A percentile compares a stretch with the other conserved stretches of the same genome.
Evolutionary conservation across 768 basidiomycete genomes (phyloP).

Genomic region (Rossbeevera mucosa): DNA sequence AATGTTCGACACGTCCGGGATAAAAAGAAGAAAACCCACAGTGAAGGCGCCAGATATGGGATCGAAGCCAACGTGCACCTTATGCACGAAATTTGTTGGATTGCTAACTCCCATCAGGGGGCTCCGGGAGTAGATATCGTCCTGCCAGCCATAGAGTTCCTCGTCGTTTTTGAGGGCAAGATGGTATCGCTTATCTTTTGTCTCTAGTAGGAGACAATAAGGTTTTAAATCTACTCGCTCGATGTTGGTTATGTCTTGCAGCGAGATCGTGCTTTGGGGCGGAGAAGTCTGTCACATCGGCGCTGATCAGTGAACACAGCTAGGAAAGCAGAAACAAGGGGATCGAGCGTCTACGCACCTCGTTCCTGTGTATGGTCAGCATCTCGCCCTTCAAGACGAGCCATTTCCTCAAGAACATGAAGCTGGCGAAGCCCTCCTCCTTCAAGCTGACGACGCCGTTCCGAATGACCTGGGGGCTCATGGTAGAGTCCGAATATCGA

Average conservation of each 20-base stretch:
- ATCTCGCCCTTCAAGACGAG: conserved; percentile 77
- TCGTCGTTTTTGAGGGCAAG: conserved; percentile 88
- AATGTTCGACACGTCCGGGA: background rate
- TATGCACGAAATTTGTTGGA: conserved; percentile 97
- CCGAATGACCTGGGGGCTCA: conserved; percentile 50
- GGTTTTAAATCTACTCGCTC: conserved; percentile 93
- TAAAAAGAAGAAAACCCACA: conserved; percentile 41
- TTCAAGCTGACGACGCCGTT: conserved; percentile 80
- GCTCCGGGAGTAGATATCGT: conserved; percentile 90
- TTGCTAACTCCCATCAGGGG: conserved; percentile 91
- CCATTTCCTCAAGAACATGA: conserved; percentile 91
- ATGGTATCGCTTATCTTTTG: conserved; percentile 76
- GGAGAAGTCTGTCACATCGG: conserved; percentile 41
- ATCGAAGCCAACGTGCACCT: conserved; percentile 97
- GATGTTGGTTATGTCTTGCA: conserved; percentile 80
- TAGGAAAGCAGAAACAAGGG: background rate
- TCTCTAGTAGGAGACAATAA: conserved; percentile 85
- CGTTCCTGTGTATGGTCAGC: conserved; percentile 83
- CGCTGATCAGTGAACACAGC: conserved; percentile 3
- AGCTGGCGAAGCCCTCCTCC: conserved; percentile 90
- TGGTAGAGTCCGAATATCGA: conserved; percentile 37
- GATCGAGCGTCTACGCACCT: conserved; percentile 50
- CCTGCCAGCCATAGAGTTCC: conserved; percentile 97
- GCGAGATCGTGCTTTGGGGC: conserved; percentile 55
- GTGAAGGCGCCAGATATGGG: conserved; percentile 92